phyloP scores from a whole-genome alignment of 2,329 filamentous ascomycete species.

The Fusarium tuaranense region DNA sequence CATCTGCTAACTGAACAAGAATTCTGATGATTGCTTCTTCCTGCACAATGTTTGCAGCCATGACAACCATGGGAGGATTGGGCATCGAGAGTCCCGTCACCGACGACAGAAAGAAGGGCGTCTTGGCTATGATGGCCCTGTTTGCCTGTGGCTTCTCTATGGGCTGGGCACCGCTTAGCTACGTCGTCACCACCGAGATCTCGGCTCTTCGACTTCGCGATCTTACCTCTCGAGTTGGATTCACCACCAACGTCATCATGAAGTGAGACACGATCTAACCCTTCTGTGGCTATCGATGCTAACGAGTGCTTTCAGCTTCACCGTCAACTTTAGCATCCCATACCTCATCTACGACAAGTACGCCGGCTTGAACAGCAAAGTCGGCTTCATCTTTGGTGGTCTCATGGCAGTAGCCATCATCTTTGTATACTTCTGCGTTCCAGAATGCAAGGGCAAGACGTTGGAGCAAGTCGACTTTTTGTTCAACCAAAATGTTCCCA shows the following conservation, averaged over 20 bases:
- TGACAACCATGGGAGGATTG: conserved; percentile 42
- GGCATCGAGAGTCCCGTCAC: conserved; percentile 28
- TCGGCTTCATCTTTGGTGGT: conserved; percentile 38
- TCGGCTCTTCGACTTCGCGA: conserved; percentile 33
- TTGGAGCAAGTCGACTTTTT: conserved; percentile 36
- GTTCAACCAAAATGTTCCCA: conserved; percentile 28
- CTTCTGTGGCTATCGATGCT: background rate
- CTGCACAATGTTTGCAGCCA: conserved; percentile 32
- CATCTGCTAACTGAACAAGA: background rate
- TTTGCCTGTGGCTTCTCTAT: conserved; percentile 31
- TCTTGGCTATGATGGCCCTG: conserved; percentile 41
- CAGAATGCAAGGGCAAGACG: conserved; percentile 34
- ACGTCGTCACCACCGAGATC: conserved; percentile 37
- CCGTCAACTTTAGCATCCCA: conserved; percentile 36
- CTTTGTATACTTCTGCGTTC: conserved; percentile 34
- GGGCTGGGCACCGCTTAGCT: conserved; percentile 23
- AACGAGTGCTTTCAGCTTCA: conserved; percentile 11
- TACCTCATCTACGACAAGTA: conserved; percentile 38
- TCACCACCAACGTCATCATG: conserved; percentile 30
- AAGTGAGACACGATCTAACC: conserved; percentile 10
- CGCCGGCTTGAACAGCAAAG: conserved; percentile 31
- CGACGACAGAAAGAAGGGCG: conserved; percentile 34
- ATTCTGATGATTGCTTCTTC: conserved; percentile 29
- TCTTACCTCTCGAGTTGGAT: conserved; percentile 21
- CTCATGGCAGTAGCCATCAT: background rate